Evolutionary conservation across 1,284 basidiomycete species (phyloP).

Genomic region (Moniliella sp.): DNA sequence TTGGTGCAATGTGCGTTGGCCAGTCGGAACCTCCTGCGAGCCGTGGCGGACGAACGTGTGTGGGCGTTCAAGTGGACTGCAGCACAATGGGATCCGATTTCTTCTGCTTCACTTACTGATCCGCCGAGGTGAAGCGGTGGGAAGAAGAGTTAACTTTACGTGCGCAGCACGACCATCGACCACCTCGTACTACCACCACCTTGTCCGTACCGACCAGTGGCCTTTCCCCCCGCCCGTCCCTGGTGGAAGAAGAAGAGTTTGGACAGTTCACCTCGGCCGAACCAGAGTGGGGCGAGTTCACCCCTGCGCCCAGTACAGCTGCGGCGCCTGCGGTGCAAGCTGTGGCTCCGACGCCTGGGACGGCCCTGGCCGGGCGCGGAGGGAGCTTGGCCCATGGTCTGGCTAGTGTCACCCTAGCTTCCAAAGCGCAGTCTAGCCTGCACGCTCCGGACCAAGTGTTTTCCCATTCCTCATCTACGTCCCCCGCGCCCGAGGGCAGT

Average conservation of each 20-base stretch:
- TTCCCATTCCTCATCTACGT: too few species aligned
- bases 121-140: slow-evolving; percentile 2
- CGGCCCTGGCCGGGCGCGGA: too few species aligned
- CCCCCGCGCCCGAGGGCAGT: too few species aligned
- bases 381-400: too few species aligned
- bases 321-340: too few species aligned
- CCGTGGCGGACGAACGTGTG: slow-evolving; percentile 13
- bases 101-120: slow-evolving; percentile 8
- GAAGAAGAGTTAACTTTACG: neutral
- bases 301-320: too few species aligned
- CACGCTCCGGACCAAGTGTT: too few species aligned
- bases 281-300: too few species aligned
- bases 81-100: slow-evolving; percentile 7
- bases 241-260: neutral
- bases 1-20: slow-evolving; percentile 8
- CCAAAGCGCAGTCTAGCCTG: too few species aligned
- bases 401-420: too few species aligned
- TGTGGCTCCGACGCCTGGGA: too few species aligned
- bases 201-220: neutral
- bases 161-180: slow-evolving; percentile 3
- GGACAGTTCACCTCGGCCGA: too few species aligned
- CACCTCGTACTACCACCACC: neutral
- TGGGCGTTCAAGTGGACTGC: slow-evolving; percentile 10
- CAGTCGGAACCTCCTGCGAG: slow-evolving; percentile 9
- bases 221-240: slow-evolving; percentile 1